A percentile compares a stretch with the other conserved stretches of the same genome.
Conservation (phyloP, 371 early-diverging fungal species). For the Mucor indicus region DNA sequence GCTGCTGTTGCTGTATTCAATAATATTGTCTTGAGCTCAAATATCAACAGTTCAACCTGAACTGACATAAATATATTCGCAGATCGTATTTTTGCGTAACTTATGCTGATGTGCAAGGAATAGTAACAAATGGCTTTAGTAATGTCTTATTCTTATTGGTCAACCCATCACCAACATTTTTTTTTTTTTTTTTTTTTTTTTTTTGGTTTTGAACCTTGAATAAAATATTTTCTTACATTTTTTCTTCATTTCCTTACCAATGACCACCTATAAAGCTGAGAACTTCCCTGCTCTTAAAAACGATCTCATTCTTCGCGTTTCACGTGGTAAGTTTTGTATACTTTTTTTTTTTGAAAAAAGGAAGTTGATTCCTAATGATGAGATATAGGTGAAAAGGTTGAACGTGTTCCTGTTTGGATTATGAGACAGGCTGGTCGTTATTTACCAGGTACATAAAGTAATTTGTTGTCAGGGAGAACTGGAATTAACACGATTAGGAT, state of each 20-base stretch:
- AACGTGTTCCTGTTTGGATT: constrained; percentile 95
- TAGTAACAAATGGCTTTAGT: too few species aligned
- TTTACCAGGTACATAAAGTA: constrained; percentile 87
- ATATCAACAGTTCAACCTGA: too few species aligned
- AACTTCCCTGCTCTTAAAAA: constrained; percentile 86
- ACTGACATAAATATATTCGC: too few species aligned
- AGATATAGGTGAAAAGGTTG: constrained; percentile 69
- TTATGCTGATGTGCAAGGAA: too few species aligned
- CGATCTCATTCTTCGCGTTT: constrained; percentile 86
- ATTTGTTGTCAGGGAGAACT: neutral
- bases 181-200: too few species aligned
- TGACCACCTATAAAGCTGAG: constrained; percentile 17
- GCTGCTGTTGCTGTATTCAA: too few species aligned
- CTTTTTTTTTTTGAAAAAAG: neutral
- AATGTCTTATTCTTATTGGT: too few species aligned
- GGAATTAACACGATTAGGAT: neutral
- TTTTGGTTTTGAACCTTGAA: too few species aligned
- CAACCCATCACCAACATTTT: too few species aligned
- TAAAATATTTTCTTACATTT: neutral
- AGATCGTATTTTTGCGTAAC: too few species aligned
- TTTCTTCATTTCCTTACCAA: neutral
- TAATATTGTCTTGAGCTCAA: too few species aligned
- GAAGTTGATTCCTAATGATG: neutral
- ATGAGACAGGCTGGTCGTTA: constrained; percentile 99
- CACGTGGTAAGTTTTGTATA: constrained; percentile 56